Conservation (phyloP, 2,329 filamentous ascomycete genomes). For the Ascochyta rabiei region DNA sequence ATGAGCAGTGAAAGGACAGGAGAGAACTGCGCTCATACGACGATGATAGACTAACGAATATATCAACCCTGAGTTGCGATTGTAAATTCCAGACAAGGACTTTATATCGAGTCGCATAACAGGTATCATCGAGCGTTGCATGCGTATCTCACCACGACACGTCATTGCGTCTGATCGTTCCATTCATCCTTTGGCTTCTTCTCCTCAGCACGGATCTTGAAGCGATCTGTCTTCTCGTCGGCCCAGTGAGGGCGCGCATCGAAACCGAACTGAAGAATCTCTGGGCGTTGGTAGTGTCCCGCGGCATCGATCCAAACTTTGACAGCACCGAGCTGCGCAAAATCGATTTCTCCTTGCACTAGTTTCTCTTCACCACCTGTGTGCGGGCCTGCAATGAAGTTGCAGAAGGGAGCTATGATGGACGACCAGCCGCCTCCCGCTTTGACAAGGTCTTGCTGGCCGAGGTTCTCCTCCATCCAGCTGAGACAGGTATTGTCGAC, state of each 20-base stretch:
- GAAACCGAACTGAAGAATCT: slow-evolving; percentile 44
- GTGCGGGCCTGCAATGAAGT: slow-evolving; percentile 44
- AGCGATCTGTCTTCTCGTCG: slow-evolving; percentile 38
- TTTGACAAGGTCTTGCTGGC: slow-evolving; percentile 43
- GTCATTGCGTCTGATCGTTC: slow-evolving; percentile 8
- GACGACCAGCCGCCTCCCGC: slow-evolving; percentile 46
- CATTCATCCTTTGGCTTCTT: slow-evolving; percentile 18
- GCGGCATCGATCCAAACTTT: slow-evolving; percentile 49
- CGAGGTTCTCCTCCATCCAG: slow-evolving; percentile 49
- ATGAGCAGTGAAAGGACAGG: too few relatives aligned
- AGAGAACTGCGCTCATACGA: too few relatives aligned
- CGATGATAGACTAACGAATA: too few relatives aligned
- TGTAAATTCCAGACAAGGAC: too few relatives aligned
- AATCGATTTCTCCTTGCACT: slow-evolving; percentile 45
- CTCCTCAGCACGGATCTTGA: slow-evolving; percentile 21
- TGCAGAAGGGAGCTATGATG: slow-evolving; percentile 45
- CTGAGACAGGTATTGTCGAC: slow-evolving; percentile 51
- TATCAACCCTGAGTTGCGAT: too few relatives aligned
- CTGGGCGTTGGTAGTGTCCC: slow-evolving; percentile 46
- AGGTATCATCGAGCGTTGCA: neutral
- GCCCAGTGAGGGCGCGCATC: slow-evolving; percentile 39
- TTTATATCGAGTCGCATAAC: too few relatives aligned
- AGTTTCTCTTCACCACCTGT: slow-evolving; percentile 43
- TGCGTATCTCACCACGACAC: too few relatives aligned
- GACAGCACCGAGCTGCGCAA: slow-evolving; percentile 38